These are phyloP conservation scores for Beauveria caledonica DNA, from an alignment of 2,329 filamentous ascomycete species.

Conservation along the genomic window DNA sequence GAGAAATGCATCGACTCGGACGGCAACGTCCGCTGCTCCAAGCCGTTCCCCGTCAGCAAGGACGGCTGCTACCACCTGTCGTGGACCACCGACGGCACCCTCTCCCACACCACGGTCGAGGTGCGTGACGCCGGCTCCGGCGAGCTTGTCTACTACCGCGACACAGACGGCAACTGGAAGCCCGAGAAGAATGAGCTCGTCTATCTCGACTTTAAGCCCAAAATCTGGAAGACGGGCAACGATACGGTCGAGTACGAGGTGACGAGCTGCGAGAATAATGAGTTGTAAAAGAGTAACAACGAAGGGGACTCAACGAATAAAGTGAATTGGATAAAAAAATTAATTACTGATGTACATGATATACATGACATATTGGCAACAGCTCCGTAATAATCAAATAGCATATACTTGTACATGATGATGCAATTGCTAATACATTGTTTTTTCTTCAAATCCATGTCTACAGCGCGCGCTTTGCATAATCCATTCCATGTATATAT, in stretches of 20 bases:
- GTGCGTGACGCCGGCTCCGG: constrained; percentile 26
- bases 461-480: background rate
- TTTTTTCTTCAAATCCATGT: background rate
- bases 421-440: background rate
- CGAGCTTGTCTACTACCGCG: constrained; percentile 36
- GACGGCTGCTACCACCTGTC: constrained; percentile 32
- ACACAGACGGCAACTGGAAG: constrained; percentile 37
- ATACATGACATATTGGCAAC: background rate
- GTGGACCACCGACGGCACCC: constrained; percentile 28
- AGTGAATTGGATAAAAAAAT: no score
- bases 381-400: background rate
- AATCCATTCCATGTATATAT: background rate
- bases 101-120: constrained; percentile 34
- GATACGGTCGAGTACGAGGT: constrained; percentile 36
- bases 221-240: constrained; percentile 34
- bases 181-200: constrained; percentile 36
- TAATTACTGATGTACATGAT: no score
- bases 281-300: background rate
- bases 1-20: constrained; percentile 32
- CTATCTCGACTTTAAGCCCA: constrained; percentile 39
- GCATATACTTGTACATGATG: background rate
- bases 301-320: no score
- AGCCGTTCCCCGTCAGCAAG: constrained; percentile 31
- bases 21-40: constrained; percentile 30
- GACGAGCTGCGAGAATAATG: background rate